These are phyloP conservation scores for Hypericum androsaemum DNA, from an alignment of 345 rosid species.

Conservation along the genomic window DNA sequence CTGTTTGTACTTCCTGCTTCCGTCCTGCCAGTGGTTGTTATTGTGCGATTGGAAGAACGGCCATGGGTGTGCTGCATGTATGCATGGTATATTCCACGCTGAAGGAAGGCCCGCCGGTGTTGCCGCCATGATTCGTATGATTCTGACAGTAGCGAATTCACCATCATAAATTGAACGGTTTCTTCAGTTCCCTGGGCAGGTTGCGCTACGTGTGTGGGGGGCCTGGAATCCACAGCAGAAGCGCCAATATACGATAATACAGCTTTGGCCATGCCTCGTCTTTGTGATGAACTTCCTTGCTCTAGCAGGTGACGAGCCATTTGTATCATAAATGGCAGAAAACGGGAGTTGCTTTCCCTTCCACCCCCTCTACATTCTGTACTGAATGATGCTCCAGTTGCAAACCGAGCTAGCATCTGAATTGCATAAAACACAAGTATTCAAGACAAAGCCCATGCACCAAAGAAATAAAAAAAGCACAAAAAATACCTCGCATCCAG, in stretches of 20 bases:
- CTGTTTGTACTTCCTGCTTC: constrained; percentile 41
- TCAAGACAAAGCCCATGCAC: constrained; percentile 1
- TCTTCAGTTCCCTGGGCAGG: constrained; percentile 62
- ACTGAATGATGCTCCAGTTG: constrained; percentile 92
- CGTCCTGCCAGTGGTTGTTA: constrained; percentile 18
- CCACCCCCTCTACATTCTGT: constrained; percentile 90
- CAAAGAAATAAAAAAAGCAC: background rate
- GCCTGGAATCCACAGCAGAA: constrained; percentile 41
- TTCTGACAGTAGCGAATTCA: constrained; percentile 79
- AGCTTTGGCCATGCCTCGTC: constrained; percentile 61
- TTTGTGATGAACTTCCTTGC: constrained; percentile 75
- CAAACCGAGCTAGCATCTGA: constrained; percentile 96
- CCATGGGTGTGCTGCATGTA: constrained; percentile 85
- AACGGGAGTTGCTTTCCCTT: constrained; percentile 94
- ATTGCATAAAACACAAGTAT: constrained; percentile 6
- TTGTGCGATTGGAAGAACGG: constrained; percentile 33
- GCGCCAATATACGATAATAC: constrained; percentile 60
- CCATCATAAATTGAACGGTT: constrained; percentile 97
- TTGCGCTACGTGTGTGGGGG: constrained; percentile 43
- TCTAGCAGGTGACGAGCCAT: constrained; percentile 94
- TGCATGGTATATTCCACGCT: constrained; percentile 81
- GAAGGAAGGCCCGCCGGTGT: constrained; percentile 74
- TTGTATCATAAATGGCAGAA: constrained; percentile 87
- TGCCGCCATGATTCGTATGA: constrained; percentile 90
- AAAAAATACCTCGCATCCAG: too few species aligned